Base-by-base conservation (phyloP, 257 asterid species). In the Paraleonurus japonicus region DNA sequence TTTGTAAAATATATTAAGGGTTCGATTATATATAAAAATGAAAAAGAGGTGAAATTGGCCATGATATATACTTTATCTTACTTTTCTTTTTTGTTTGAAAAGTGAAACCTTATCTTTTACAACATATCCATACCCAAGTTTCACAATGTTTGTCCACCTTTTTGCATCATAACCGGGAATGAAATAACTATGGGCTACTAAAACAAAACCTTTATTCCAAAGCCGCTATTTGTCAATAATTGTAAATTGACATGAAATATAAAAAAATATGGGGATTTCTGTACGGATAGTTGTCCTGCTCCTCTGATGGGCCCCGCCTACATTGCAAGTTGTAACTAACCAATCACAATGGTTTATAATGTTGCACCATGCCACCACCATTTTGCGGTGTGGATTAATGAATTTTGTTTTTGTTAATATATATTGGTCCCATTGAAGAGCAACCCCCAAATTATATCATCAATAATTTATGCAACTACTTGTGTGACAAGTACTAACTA, bases 201-300 rank as follows among this genome's bases (percentile, higher is more conserved):
- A 59, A 43, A 32, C 69, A 45, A 71, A 65, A 55, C 61, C 26
- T 61, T 62, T 68, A 64, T 67, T 41, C 67, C 26, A 53, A 60
- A 67, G 57, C 37, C 16, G 33, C 58, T 16, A 58, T 23, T 45
- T 24, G 33, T 60, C 65, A 45, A 68, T 55, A 78, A 53, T 54
- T 72, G 17, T 57, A 35, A n/a, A 60, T 4, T 60, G 63, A 37
- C 45, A 51, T 22, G 54, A 73, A 54, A 68, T 66, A 37, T 23
- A n/a, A n/a, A n/a, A 12, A 13, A 45, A 45, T 76, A 67, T 58
- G 70, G 57, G 9, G 53, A 61, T 74, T 66, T 53, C 61, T 66
- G 88, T 83, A 83, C 90, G 90, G 86, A 79, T 4, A 7, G 19
- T 28, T 23, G 66, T 72, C 59, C 77, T 75, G 37, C 24, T 72